phyloP scores from a whole-genome alignment of 495 filamentous ascomycete genomes.

The Talaromyces liani region DNA sequence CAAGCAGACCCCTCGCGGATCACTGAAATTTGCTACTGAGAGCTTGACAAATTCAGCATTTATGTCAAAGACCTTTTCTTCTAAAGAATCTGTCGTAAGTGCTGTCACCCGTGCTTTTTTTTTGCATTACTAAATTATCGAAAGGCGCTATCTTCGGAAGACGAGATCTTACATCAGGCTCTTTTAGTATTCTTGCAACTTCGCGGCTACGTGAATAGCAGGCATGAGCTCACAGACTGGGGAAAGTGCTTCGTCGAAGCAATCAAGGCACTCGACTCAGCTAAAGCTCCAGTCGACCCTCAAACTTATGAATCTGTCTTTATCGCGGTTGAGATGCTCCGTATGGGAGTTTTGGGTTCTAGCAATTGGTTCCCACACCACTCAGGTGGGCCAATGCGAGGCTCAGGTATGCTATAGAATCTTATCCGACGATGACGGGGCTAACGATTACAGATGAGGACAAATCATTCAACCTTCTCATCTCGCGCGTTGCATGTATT shows the following conservation, averaged over 20 bases:
- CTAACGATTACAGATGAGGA: slow-evolving; percentile 43
- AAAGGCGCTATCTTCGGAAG: slow-evolving; percentile 40
- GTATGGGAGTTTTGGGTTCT: slow-evolving; percentile 67
- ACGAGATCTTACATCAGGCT: slow-evolving; percentile 70
- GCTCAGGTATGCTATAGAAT: slow-evolving; percentile 39
- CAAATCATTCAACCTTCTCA: slow-evolving; percentile 63
- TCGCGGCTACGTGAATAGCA: slow-evolving; percentile 72
- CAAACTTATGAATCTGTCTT: slow-evolving; percentile 56
- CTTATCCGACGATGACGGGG: background rate
- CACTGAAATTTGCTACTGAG: slow-evolving; percentile 38
- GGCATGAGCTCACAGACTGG: slow-evolving; percentile 78
- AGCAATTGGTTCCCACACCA: slow-evolving; percentile 48
- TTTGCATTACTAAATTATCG: background rate
- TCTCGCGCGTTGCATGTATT: slow-evolving; percentile 78
- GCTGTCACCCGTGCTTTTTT: background rate
- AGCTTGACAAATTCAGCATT: slow-evolving; percentile 60
- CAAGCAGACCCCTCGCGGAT: slow-evolving; percentile 22
- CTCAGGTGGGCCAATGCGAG: slow-evolving; percentile 52
- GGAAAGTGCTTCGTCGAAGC: slow-evolving; percentile 68
- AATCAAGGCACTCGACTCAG: slow-evolving; percentile 51
- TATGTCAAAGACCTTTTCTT: slow-evolving; percentile 53
- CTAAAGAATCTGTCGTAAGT: slow-evolving; percentile 29
- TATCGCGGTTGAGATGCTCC: slow-evolving; percentile 72
- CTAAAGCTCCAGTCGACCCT: slow-evolving; percentile 29
- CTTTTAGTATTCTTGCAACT: slow-evolving; percentile 86